These are phyloP conservation scores for Houttuynia cordata DNA, from an alignment of 164 flowering plant genomes.

Conservation along the genomic window DNA sequence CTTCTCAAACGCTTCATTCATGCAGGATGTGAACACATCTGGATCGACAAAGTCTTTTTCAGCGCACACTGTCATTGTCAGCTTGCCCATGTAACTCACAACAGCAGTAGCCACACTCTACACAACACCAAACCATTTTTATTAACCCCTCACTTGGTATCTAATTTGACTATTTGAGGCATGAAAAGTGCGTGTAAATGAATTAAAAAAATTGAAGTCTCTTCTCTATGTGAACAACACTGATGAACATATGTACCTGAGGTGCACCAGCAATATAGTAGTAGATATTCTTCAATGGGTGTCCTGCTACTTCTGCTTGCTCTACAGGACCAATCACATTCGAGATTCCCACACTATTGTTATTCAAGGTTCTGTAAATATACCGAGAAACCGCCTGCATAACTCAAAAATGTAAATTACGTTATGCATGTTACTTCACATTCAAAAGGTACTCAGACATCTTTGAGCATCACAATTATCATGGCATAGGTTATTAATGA, in stretches of 20 bases:
- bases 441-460: too few relatives aligned
- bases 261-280: slow-evolving; percentile 24
- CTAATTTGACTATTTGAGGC: too few relatives aligned
- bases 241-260: slow-evolving; percentile 23
- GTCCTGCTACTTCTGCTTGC: slow-evolving; percentile 20
- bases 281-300: slow-evolving; percentile 27
- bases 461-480: too few relatives aligned
- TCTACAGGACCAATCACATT: slow-evolving; percentile 35
- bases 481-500: too few relatives aligned
- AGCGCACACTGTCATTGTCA: neutral
- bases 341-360: slow-evolving; percentile 27
- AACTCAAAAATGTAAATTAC: too few relatives aligned
- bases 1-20: slow-evolving; percentile 2
- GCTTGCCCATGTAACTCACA: slow-evolving; percentile 6
- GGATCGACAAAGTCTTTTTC: slow-evolving; percentile 7
- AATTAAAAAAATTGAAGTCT: too few relatives aligned
- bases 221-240: too few relatives aligned
- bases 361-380: slow-evolving; percentile 16
- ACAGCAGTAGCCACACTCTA: slow-evolving; percentile 6
- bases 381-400: slow-evolving; percentile 18
- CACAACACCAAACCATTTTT: neutral
- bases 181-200: too few relatives aligned
- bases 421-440: too few relatives aligned
- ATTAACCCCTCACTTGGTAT: too few relatives aligned
- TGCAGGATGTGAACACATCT: neutral